These are phyloP conservation scores for Lophiotrema nucula DNA, from an alignment of 495 filamentous ascomycete species.

Conservation along the genomic window DNA sequence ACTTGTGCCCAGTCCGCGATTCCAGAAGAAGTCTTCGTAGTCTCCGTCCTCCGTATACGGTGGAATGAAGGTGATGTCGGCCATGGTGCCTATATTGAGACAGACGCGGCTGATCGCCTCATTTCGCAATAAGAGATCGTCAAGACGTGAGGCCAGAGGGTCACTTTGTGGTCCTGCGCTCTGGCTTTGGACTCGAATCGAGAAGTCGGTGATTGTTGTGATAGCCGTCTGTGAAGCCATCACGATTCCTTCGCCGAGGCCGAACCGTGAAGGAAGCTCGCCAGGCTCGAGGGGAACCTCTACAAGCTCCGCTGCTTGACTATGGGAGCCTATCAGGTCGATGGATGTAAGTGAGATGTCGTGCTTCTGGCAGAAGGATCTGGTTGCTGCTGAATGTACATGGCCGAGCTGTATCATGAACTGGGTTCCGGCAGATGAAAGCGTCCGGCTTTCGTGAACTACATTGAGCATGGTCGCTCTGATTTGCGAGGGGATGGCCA, in stretches of 20 bases:
- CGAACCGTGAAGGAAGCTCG: neutral
- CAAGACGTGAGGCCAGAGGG: neutral
- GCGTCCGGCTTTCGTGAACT: too few species aligned
- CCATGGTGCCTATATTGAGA: constrained; percentile 2
- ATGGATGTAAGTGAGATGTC: neutral
- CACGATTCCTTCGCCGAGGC: neutral
- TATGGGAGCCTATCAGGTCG: constrained; percentile 2
- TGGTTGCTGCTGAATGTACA: neutral
- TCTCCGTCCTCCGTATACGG: neutral
- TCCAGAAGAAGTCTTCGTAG: neutral
- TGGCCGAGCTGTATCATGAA: neutral
- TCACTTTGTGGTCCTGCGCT: neutral
- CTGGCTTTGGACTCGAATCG: neutral
- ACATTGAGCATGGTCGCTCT: too few species aligned
- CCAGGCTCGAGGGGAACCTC: neutral
- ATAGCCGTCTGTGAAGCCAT: constrained; percentile 10
- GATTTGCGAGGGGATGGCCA: too few species aligned
- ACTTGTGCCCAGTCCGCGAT: constrained; percentile 3
- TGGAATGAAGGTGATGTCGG: constrained; percentile 3
- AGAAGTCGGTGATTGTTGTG: constrained; percentile 6
- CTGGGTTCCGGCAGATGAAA: too few species aligned
- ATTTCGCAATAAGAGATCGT: constrained; percentile 2
- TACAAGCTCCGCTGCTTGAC: neutral
- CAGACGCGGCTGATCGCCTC: constrained; percentile 6
- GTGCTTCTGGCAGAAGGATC: constrained; percentile 7